Evolutionary conservation across 2,329 filamentous ascomycete genomes (phyloP), one percentile per base, ranked within the genome.

Genomic region (Claviceps humidiphila): DNA sequence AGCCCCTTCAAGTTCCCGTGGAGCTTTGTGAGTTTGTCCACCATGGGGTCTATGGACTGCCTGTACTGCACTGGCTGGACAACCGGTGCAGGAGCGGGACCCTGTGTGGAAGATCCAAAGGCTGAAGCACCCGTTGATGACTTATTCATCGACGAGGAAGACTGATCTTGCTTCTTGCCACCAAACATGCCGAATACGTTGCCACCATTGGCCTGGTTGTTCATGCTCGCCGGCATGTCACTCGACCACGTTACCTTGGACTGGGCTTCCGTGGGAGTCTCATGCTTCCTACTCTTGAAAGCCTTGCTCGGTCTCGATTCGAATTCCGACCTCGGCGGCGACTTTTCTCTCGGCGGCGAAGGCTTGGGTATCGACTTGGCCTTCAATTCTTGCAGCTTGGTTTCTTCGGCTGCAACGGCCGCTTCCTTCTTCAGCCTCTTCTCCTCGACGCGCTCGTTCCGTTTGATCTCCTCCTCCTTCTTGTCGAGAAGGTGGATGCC

Each of bases 1-100:
- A 82, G 70, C 52, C 74, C 73, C 59, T 82, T 94, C 24, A 94
- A 81, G 70, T 52, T 74, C 74, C 59, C 82, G 94, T 24, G 94
- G 73, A 42, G 78, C 79, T 54, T 79, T 73, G 61, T 91, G 87
- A 26, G 93, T 79, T 52, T 75, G 66, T 78, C 73, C 8, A n/a
- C 60, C 53, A 40, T 55, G 30, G 13, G 58, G 22, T 55, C 48
- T 16, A 49, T 26, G n/a, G 26, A 17, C 11, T 49, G 34, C 20
- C 50, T 56, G 26, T 49, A 52, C 34, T 45, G 44, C 2, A 51
- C 47, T 49, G 53, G 49, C 8, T 39, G 41, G 11, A 47, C 22
- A n/a, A 46, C 45, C 14, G 39, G 38, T 43, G 40, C 51, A n/a
- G 43, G 22, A 20, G 45, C 22, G 6, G 53, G 30, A 8, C 42